Base-by-base conservation (phyloP, 108 stramenopile genomes). In the Pseudonitzschia multiseries region DNA sequence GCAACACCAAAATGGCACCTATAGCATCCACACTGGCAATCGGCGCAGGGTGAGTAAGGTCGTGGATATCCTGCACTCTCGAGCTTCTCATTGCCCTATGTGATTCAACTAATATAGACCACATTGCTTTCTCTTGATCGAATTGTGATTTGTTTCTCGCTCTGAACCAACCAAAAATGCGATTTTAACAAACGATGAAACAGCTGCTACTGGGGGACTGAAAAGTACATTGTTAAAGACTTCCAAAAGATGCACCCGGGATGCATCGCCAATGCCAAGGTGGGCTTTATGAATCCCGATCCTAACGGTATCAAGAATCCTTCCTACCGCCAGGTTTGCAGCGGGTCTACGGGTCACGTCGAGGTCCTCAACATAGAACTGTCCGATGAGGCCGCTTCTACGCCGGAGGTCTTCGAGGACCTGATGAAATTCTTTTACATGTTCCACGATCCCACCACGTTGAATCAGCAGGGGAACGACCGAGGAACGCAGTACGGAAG, bases 381-480 rank as follows among this genome's bases (percentile, higher is more conserved):
- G 43, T 74, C 71, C 22, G 79, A 79, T 13, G 75, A 81, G 2
- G 59, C 50, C 8, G 57, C 57, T 20, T 67, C 65, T 15, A 69
- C 71, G 22, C 68, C 71, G 26, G 78, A 72, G 52, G 13, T 69
- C 33, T 83, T 81, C 59, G 91, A 91, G 69, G 85, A 89, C 27
- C 73, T 97, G 57, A 80, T 93, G 29, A 62, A 72, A 18, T 92
- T 95, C 76, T 95, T 97, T 81, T 97, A 84, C 75, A 52, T 59
- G 51, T 93, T 93, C 79, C 92, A 93, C 61, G 92, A 96, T 76
- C 96, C 96, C 21, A 95, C 93, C 9, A 95, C 93, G 43, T 44
- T 76, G 69, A 86, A 97, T 78, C 80, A 89, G 21, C 97, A 97
- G 79, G 93, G 94, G n/a, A 89, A 91, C 56, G 97, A 97, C 83